Evolutionary conservation across 768 basidiomycete genomes (phyloP), one percentile per base, ranked within the genome.

Genomic region (Rubroboletus satanas): DNA sequence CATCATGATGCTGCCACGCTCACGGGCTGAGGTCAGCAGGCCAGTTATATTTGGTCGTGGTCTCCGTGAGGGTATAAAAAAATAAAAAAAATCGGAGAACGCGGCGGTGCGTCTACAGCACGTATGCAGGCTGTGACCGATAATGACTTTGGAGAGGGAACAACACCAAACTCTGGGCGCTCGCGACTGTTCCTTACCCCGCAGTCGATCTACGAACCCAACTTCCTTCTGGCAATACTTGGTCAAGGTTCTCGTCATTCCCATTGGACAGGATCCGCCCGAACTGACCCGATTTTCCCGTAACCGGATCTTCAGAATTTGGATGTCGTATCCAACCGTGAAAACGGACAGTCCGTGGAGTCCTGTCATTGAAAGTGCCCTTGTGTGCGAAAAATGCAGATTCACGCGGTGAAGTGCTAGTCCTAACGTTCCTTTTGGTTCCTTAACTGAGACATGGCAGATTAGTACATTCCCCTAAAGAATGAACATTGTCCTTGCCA

Each of bases 401-500:
- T 60, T 61, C 55, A 60, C 61, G 59, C 60, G 64, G 59, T 64
- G 39, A 62, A 50, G 59, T 56, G 52, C n/a, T 49, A 51, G 32
- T 53, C 26, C 37, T 44, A 48, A 51, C 26, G 58, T 45, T 43
- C 55, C 38, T 47, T 32, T 49, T 45, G 26, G 52, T 60, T 57
- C 58, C 60, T 63, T 61, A 58, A 66, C 59, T 56, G 55, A 64
- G 53, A 55, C 54, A 54, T 29, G 49, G 54, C 60, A 64, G 58
- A 62, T 62, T 45, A 57, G 47, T 55, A 37, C 29, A 53, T 63
- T 29, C 55, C 44, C 48, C 60, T 55, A 55, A 59, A 55, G 42
- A 21, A 51, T 41, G 63, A 54, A 65, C 68, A 60, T 67, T 66
- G 66, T 60, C 51, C 59, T 63, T 72, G 32, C 71, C 65, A 62